A percentile compares a stretch with the other conserved stretches of the same genome.
Evolutionary conservation across 1,284 basidiomycete genomes (phyloP).

Genomic region (Puccinia polysora): DNA sequence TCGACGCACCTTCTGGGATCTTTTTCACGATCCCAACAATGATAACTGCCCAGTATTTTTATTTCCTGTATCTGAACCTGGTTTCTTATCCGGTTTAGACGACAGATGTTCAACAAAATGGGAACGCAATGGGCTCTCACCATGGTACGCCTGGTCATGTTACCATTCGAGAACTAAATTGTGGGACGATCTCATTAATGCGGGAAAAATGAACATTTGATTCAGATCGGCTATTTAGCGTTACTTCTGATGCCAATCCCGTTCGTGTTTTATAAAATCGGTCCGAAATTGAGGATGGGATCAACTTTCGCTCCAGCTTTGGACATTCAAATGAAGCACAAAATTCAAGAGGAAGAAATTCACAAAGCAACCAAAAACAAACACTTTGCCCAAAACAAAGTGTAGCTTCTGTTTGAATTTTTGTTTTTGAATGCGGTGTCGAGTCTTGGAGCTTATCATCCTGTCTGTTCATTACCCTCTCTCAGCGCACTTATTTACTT

Average conservation of each 20-base stretch:
- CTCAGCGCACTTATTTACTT: too few species aligned
- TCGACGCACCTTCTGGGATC: too few species aligned
- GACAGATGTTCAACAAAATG: constrained; percentile 49
- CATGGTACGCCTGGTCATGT: too few species aligned
- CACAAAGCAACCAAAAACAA: too few species aligned
- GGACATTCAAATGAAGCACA: constrained; percentile 48
- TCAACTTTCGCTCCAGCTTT: constrained; percentile 49
- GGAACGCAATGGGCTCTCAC: constrained; percentile 62
- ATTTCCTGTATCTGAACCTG: constrained; percentile 62
- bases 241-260: constrained; percentile 47
- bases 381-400: too few species aligned
- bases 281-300: constrained; percentile 41
- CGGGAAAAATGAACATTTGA: background rate
- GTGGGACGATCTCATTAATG: too few species aligned
- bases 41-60: constrained; percentile 54
- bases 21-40: too few species aligned
- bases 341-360: constrained; percentile 50
- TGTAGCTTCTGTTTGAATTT: too few species aligned
- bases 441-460: too few species aligned
- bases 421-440: too few species aligned
- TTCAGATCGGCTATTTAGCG: constrained; percentile 41
- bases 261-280: constrained; percentile 45
- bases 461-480: too few species aligned
- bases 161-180: too few species aligned
- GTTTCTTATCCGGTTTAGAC: constrained; percentile 3